These are phyloP conservation scores for Trichothecium roseum DNA, from an alignment of 2,329 filamentous ascomycete genomes.

Conservation along the genomic window DNA sequence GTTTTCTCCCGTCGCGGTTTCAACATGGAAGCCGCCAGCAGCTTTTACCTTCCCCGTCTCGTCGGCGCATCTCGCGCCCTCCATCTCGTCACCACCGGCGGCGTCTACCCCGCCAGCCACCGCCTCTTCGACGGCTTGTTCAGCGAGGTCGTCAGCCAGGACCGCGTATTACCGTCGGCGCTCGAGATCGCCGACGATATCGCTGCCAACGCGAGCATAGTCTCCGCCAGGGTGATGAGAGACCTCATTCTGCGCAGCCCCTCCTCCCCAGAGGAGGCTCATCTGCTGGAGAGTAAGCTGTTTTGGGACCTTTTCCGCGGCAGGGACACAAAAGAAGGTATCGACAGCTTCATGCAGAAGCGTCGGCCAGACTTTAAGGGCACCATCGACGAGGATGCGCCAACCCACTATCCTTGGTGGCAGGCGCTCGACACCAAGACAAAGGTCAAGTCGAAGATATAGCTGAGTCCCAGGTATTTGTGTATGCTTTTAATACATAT, in stretches of 20 bases:
- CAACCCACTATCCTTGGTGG: constrained; percentile 60
- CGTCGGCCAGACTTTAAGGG: constrained; percentile 50
- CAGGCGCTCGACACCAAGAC: constrained; percentile 27
- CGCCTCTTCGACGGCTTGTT: constrained; percentile 51
- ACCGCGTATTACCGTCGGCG: constrained; percentile 52
- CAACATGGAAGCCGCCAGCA: constrained; percentile 61
- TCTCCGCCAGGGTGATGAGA: constrained; percentile 57
- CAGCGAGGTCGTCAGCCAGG: constrained; percentile 50
- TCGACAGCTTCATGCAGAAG: constrained; percentile 61
- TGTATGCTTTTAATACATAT: not conserved
- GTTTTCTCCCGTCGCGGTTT: constrained; percentile 63
- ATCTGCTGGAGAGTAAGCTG: constrained; percentile 58
- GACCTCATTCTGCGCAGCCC: constrained; percentile 58
- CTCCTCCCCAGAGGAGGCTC: constrained; percentile 54
- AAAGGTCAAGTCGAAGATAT: constrained; percentile 16
- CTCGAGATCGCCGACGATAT: constrained; percentile 58
- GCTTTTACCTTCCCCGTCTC: constrained; percentile 61
- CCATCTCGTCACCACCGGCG: constrained; percentile 57
- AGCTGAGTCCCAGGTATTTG: not conserved
- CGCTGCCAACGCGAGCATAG: constrained; percentile 52
- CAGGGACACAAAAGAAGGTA: constrained; percentile 54
- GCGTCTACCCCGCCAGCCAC: constrained; percentile 42
- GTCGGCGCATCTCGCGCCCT: constrained; percentile 54
- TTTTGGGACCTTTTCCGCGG: constrained; percentile 49
- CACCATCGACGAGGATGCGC: constrained; percentile 48